Conservation (phyloP, 192 early-diverging fungal species). For the Gigaspora rosea region DNA sequence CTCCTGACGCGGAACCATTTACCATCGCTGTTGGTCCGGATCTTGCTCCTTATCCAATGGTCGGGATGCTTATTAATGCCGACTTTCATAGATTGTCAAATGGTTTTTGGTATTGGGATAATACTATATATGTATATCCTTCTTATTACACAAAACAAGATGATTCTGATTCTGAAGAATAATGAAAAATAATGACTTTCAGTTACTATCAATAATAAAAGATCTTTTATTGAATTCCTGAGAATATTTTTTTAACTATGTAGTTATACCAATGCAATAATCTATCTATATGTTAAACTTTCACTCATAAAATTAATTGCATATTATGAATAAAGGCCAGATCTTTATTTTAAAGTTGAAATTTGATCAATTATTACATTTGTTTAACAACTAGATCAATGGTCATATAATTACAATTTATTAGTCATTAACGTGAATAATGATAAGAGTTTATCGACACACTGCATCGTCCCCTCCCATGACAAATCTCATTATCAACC, state of each 20-base stretch:
- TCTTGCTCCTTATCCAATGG: background rate
- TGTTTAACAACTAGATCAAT: background rate
- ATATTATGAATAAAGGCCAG: too few relatives aligned
- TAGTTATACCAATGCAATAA: too few relatives aligned
- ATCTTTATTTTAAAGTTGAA: too few relatives aligned
- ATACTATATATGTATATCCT: constrained; percentile 26
- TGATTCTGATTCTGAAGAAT: too few relatives aligned
- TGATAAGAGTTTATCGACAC: background rate
- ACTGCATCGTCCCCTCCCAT: constrained; percentile 3
- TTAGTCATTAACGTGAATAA: background rate
- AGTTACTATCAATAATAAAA: too few relatives aligned
- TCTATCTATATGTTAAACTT: too few relatives aligned
- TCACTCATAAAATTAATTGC: too few relatives aligned
- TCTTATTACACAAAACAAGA: constrained; percentile 12
- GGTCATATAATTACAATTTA: background rate
- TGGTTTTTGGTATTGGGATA: constrained; percentile 30
- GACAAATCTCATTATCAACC: constrained; percentile 1
- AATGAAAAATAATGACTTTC: too few relatives aligned
- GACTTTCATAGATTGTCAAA: constrained; percentile 25
- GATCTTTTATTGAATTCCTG: too few relatives aligned
- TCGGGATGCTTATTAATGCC: constrained; percentile 6
- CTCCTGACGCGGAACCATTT: background rate
- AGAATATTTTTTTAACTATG: too few relatives aligned
- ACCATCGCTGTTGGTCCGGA: background rate
- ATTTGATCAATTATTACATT: too few relatives aligned